A percentile compares a stretch with the other conserved stretches of the same genome.
Evolutionary conservation across 345 rosid genomes (phyloP).

Genomic region (Acer campestre): DNA sequence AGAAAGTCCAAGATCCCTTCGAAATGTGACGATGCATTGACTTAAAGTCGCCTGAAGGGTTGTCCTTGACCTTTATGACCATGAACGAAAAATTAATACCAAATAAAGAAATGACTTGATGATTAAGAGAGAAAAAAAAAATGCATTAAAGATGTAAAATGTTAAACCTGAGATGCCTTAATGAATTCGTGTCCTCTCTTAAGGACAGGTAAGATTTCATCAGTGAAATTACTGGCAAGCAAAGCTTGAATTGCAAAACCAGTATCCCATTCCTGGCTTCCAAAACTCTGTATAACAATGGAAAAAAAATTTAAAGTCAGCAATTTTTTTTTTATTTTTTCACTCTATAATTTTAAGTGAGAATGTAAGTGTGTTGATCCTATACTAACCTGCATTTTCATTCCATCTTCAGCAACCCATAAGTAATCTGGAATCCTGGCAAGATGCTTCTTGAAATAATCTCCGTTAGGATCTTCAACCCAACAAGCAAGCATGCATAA

Average conservation of each 20-base stretch:
- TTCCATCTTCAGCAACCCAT: slow-evolving; percentile 63
- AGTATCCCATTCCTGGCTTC: slow-evolving; percentile 57
- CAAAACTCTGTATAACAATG: slow-evolving; percentile 37
- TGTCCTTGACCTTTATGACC: slow-evolving; percentile 28
- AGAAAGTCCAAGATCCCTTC: slow-evolving; percentile 60
- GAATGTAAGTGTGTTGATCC: background rate
- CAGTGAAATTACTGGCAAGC: slow-evolving; percentile 50
- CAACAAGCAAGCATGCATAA: slow-evolving; percentile 54
- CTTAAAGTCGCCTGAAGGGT: slow-evolving; percentile 47
- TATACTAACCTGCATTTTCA: slow-evolving; percentile 48
- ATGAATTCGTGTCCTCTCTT: slow-evolving; percentile 74
- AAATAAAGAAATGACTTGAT: background rate
- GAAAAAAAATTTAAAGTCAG: background rate
- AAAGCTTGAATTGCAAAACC: slow-evolving; percentile 71
- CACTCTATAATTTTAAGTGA: background rate
- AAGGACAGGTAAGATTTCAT: slow-evolving; percentile 57
- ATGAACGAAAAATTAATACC: background rate
- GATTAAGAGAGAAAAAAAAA: too few relatives aligned
- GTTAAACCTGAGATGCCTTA: slow-evolving; percentile 67
- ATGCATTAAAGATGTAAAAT: background rate
- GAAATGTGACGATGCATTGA: slow-evolving; percentile 50
- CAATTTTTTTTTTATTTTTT: too few relatives aligned
- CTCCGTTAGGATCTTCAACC: slow-evolving; percentile 48
- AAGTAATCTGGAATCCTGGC: slow-evolving; percentile 44
- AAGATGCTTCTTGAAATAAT: slow-evolving; percentile 48